Evolutionary conservation across 2,329 filamentous ascomycete species (phyloP).

Genomic region (Hypoxylon sp.): DNA sequence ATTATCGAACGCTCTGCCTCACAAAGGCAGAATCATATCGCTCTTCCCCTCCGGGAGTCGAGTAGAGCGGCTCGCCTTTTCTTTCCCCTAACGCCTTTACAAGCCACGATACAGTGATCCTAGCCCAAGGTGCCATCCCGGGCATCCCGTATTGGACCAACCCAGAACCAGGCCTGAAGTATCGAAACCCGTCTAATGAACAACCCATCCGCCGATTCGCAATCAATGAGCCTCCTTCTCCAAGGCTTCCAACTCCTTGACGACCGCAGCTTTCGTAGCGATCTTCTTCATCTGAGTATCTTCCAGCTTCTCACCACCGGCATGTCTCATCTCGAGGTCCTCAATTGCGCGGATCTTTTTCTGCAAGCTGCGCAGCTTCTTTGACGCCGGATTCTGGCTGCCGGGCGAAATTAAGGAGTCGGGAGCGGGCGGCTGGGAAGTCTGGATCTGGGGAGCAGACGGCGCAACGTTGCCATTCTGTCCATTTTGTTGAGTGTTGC

Average conservation of each 20-base stretch:
- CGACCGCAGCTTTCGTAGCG: slow-evolving; percentile 83
- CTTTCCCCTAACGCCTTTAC: slow-evolving; percentile 30
- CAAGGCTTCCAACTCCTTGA: slow-evolving; percentile 81
- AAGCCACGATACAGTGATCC: slow-evolving; percentile 20
- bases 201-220: not conserved
- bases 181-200: slow-evolving; percentile 19
- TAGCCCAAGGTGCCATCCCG: slow-evolving; percentile 27
- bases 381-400: slow-evolving; percentile 80
- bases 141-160: slow-evolving; percentile 26
- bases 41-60: slow-evolving; percentile 9
- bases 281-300: slow-evolving; percentile 99
- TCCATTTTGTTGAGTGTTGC: slow-evolving; percentile 61
- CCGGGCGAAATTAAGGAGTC: slow-evolving; percentile 58
- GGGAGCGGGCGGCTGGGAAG: slow-evolving; percentile 58
- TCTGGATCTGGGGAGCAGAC: slow-evolving; percentile 49
- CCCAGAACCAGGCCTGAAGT: slow-evolving; percentile 30
- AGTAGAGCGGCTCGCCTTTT: slow-evolving; percentile 16
- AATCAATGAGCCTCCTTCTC: slow-evolving; percentile 53
- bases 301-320: slow-evolving; percentile 94
- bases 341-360: slow-evolving; percentile 99
- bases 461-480: slow-evolving; percentile 51
- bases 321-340: slow-evolving; percentile 96
- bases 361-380: slow-evolving; percentile 91
- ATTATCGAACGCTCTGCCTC: slow-evolving; percentile 16
- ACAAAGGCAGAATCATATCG: slow-evolving; percentile 4